phyloP scores from a whole-genome alignment of 148 eudicot genomes.

The Vaccinium myrtillus region DNA sequence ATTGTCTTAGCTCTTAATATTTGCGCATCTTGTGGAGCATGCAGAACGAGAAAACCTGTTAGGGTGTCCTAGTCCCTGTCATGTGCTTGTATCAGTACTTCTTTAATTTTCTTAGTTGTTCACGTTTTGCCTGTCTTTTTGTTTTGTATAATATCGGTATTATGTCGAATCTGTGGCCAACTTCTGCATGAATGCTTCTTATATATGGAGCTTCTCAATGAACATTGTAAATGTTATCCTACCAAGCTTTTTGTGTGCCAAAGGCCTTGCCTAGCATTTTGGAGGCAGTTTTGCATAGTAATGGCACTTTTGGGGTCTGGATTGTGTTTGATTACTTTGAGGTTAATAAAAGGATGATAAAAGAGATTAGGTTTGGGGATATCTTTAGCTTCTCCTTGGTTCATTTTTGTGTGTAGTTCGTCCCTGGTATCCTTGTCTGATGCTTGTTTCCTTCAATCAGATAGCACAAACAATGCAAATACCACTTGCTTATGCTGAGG shows the following conservation, averaged over 20 bases:
- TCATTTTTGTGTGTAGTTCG: not conserved
- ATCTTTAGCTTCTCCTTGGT: not conserved
- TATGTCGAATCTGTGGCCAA: not conserved
- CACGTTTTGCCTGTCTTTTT: not conserved
- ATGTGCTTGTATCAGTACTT: not conserved
- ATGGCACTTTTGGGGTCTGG: not conserved
- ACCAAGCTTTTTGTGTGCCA: not conserved
- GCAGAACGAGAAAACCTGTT: not conserved
- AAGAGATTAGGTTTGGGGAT: not conserved
- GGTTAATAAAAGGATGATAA: not conserved
- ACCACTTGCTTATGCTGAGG: constrained; percentile 87
- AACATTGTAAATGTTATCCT: not conserved
- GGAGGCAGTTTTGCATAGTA: not conserved
- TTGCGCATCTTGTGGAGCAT: not conserved
- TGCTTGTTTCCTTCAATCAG: constrained; percentile 32
- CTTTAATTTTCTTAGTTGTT: not conserved
- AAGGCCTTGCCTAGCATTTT: not conserved
- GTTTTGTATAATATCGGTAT: not conserved
- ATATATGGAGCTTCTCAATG: not conserved
- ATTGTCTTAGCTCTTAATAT: not conserved
- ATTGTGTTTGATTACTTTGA: too few relatives aligned
- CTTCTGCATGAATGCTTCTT: not conserved
- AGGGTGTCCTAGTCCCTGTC: not conserved
- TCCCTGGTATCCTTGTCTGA: not conserved
- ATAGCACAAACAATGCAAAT: constrained; percentile 93